Percentiles rank a stretch among this genome's conserved stretches.
Conservation (phyloP, 345 rosid genomes). For the Boechera divaricarpa region DNA sequence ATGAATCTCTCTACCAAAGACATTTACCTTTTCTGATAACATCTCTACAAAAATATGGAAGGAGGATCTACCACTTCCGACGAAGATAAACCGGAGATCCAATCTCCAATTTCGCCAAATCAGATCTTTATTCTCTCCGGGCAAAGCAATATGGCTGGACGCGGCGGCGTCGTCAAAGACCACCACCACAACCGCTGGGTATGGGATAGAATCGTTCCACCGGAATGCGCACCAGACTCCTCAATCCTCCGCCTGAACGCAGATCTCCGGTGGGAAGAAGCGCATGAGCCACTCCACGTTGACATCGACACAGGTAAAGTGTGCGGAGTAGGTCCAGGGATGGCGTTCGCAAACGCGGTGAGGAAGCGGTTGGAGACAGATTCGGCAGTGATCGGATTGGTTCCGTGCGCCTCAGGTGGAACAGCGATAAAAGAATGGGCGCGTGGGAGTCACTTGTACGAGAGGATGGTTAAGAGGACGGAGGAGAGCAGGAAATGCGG, state of each 20-base stretch:
- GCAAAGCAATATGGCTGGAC: constrained; percentile 96
- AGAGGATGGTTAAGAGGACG: constrained; percentile 71
- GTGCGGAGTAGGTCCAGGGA: constrained; percentile 92
- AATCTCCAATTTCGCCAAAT: constrained; percentile 26
- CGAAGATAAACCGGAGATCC: constrained; percentile 19
- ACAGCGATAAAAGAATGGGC: constrained; percentile 87
- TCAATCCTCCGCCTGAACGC: constrained; percentile 68
- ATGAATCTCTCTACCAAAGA: background rate
- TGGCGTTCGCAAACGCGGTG: constrained; percentile 76
- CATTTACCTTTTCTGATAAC: background rate
- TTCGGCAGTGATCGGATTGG: constrained; percentile 54
- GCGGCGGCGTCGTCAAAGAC: constrained; percentile 73
- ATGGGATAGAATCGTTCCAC: constrained; percentile 77
- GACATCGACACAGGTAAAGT: constrained; percentile 71
- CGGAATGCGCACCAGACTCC: constrained; percentile 61
- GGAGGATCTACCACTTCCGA: constrained; percentile 16
- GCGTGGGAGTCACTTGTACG: constrained; percentile 71
- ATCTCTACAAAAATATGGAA: constrained; percentile 31
- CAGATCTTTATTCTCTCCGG: constrained; percentile 87
- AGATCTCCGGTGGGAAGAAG: constrained; percentile 69
- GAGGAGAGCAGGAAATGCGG: constrained; percentile 61
- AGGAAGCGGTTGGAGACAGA: constrained; percentile 34
- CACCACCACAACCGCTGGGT: constrained; percentile 45
- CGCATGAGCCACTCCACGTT: constrained; percentile 78
- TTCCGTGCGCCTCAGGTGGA: constrained; percentile 91